A percentile compares a stretch with the other conserved stretches of the same genome.
Conservation (phyloP, 208 protist species). For the Leishmania gerbilli region DNA sequence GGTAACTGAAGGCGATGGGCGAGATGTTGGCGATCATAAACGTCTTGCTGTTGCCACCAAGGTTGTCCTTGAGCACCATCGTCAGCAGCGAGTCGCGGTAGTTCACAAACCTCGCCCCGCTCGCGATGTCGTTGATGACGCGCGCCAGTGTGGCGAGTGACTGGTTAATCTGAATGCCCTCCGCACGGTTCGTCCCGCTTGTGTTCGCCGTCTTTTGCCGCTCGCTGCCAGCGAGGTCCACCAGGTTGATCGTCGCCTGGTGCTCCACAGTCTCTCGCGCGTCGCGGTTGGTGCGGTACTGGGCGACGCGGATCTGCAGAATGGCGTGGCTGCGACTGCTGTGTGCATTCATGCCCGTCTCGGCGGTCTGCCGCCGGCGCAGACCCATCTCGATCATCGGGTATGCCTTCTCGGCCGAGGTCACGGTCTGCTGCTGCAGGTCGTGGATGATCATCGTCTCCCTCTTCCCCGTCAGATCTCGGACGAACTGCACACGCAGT, state of each 20-base stretch:
- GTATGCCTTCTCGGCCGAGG: constrained; percentile 55
- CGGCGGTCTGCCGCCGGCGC: constrained; percentile 74
- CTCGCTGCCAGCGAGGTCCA: constrained; percentile 93
- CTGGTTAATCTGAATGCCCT: constrained; percentile 90
- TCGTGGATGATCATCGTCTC: constrained; percentile 73
- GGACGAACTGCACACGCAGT: constrained; percentile 60
- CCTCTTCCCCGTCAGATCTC: constrained; percentile 49
- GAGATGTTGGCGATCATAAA: constrained; percentile 93
- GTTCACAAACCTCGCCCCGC: constrained; percentile 84
- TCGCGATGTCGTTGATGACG: constrained; percentile 84
- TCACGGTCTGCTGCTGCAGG: constrained; percentile 57
- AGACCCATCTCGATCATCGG: constrained; percentile 84
- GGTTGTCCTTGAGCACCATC: constrained; percentile 86
- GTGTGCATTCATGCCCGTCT: constrained; percentile 92
- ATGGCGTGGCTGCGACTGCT: constrained; percentile 91
- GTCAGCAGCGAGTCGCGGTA: constrained; percentile 95
- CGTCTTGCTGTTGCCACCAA: constrained; percentile 92
- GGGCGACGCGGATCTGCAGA: constrained; percentile 74
- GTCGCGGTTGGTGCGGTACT: constrained; percentile 56
- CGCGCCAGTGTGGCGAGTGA: constrained; percentile 84
- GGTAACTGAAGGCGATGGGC: constrained; percentile 71
- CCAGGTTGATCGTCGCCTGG: constrained; percentile 86
- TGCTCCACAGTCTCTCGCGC: constrained; percentile 73
- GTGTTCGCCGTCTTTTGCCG: constrained; percentile 80
- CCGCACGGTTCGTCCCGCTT: constrained; percentile 70